phyloP scores from a whole-genome alignment of 2,329 filamentous ascomycete species.

The Ophioceras dolichostomum region DNA sequence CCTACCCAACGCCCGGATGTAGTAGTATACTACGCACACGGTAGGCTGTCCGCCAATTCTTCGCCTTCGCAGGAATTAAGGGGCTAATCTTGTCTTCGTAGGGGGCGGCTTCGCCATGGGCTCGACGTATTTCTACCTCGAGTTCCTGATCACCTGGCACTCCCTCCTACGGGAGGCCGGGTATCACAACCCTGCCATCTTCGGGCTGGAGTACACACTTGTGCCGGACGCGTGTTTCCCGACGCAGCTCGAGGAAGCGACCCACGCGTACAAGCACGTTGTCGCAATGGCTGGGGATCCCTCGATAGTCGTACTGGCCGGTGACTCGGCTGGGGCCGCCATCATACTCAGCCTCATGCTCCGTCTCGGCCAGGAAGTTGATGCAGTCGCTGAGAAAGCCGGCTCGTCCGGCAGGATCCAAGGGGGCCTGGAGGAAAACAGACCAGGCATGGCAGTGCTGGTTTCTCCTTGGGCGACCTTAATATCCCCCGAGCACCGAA shows the following conservation, averaged over 20 bases:
- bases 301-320: conserved; percentile 55
- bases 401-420: conserved; percentile 7
- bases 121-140: conserved; percentile 71
- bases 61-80: neutral
- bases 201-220: conserved; percentile 69
- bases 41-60: conserved; percentile 24
- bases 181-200: conserved; percentile 65
- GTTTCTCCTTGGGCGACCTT: conserved; percentile 76
- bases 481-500: conserved; percentile 51
- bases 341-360: conserved; percentile 63
- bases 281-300: conserved; percentile 45
- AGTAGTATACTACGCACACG: conserved; percentile 73
- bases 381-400: conserved; percentile 14
- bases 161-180: conserved; percentile 50
- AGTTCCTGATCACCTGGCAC: conserved; percentile 67
- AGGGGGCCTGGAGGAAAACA: conserved; percentile 4
- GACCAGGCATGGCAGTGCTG: conserved; percentile 51
- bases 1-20: conserved; percentile 53
- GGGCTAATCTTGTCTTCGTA: conserved; percentile 18
- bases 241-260: conserved; percentile 56
- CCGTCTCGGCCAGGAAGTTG: conserved; percentile 39
- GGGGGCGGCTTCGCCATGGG: conserved; percentile 79
- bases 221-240: conserved; percentile 66
- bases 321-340: conserved; percentile 70
- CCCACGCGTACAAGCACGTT: conserved; percentile 60